Base-by-base conservation (phyloP, 495 filamentous ascomycete species). In the Cladorrhinum samala region DNA sequence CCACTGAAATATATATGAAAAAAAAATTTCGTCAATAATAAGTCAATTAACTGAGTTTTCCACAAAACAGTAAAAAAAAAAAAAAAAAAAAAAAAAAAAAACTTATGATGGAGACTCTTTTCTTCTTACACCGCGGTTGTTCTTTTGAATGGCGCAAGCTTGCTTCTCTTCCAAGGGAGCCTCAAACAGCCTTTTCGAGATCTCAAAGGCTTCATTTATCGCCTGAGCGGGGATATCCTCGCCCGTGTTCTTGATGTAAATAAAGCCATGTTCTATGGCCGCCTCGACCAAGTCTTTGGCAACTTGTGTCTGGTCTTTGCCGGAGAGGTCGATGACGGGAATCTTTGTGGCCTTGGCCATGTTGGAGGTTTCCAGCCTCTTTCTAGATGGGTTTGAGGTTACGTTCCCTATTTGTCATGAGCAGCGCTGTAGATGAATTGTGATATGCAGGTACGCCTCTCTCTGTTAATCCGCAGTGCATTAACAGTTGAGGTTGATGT, bases 201-300 rank as follows among this genome's bases (percentile, higher is more conserved):
- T 56, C 27, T 79, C 76, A 70, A 96, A 97, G 9, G 83, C 83
- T 51, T 72, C 63, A n/a, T 88, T 76, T 21, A 97, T 81, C 43
- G 84, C 81, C 19, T 77, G 70, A 0, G 69, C 54, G 0, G 83
- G 73, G n/a, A 97, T 88, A 46, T 86, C 83, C 4, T 67, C 73
- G 27, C 81, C 80, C 14, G 78, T 79, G 52, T 80, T 74, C 53
- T 83, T 86, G 61, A 97, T 82, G 69, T 93, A 97, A 25, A 96
- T 77, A 63, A 97, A 97, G 44, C 92, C 92, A 67, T 88, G 83
- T 21, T 83, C 79, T 30, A 84, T 76, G 7, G 88, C 88, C 1
- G 91, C 93, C 52, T 88, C 78, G 24, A 96, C 82, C 30, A 96
- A 78, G 39, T 84, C 72, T 54, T 80, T 78, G 46, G 88, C 87